phyloP scores from a whole-genome alignment of 179 eudicot genomes.

The Spinacia oleracea region DNA sequence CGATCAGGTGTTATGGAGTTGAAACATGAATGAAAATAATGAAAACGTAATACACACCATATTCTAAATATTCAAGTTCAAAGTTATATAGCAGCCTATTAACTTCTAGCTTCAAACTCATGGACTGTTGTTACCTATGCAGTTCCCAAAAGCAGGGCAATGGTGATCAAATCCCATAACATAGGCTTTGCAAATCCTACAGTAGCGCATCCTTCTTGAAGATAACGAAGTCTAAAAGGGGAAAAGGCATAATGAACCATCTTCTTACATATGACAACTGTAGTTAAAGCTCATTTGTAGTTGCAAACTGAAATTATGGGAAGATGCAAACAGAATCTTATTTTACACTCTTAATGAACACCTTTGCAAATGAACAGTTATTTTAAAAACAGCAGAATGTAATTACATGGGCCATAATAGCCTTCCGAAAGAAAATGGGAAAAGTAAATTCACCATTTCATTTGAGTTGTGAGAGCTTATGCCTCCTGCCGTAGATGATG shows the following conservation, averaged over 20 bases:
- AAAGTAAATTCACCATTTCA: constrained; percentile 28
- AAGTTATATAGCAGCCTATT: not conserved
- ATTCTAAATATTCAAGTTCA: not conserved
- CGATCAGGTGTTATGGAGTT: not conserved
- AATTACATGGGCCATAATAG: not conserved
- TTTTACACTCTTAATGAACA: not conserved
- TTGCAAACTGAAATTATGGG: not conserved
- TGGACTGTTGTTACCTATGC: constrained; percentile 58
- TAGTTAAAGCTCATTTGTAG: not conserved
- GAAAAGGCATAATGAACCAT: constrained; percentile 4
- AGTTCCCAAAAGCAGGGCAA: constrained; percentile 91
- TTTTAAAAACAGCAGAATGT: not conserved
- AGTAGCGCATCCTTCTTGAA: constrained; percentile 53
- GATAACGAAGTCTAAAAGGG: constrained; percentile 35
- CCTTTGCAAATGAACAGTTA: not conserved
- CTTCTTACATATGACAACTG: not conserved
- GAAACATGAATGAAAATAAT: not conserved
- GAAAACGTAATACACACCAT: not conserved
- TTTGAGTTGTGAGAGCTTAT: constrained; percentile 9
- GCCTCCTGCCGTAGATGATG: constrained; percentile 8
- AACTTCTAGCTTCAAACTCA: not conserved
- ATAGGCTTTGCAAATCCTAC: constrained; percentile 63
- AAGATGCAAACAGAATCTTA: not conserved
- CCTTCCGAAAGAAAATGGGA: not conserved
- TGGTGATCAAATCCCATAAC: constrained; percentile 86